Conservation (phyloP, 1,284 basidiomycete species). For the Phlebopus sp. region DNA sequence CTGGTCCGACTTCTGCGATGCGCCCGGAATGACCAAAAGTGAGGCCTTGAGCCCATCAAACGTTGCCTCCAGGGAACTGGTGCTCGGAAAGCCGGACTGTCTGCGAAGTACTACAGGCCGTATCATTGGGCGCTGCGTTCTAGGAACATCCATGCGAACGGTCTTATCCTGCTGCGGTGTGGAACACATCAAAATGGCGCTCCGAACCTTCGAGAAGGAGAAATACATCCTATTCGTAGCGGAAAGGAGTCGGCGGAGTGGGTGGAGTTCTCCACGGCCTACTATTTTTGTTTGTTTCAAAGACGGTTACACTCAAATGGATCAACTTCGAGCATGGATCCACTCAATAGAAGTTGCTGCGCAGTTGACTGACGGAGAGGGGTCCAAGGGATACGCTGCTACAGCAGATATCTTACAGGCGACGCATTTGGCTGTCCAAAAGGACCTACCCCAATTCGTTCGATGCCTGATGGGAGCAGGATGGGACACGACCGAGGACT, state of each 20-base stretch:
- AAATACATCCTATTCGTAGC: conserved; percentile 49
- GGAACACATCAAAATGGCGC: conserved; percentile 12
- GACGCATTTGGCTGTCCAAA: conserved; percentile 17
- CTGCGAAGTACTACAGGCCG: conserved; percentile 36
- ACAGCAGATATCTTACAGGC: conserved; percentile 16
- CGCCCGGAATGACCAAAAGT: conserved; percentile 4
- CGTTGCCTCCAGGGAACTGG: conserved; percentile 35
- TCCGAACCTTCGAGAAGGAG: conserved; percentile 39
- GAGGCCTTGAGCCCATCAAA: conserved; percentile 29
- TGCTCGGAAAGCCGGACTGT: conserved; percentile 36
- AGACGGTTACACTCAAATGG: conserved; percentile 41
- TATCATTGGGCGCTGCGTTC: conserved; percentile 40
- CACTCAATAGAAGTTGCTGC: conserved; percentile 37
- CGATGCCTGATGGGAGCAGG: conserved; percentile 19
- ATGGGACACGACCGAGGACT: conserved; percentile 24
- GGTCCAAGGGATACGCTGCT: not conserved
- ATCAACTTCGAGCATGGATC: conserved; percentile 58
- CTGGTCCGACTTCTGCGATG: conserved; percentile 43
- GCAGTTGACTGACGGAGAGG: not conserved
- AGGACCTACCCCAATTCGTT: conserved; percentile 20
- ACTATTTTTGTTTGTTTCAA: conserved; percentile 44
- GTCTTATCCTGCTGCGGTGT: conserved; percentile 7
- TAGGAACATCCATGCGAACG: conserved; percentile 41
- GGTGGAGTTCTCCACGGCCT: not conserved
- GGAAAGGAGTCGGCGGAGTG: conserved; percentile 1